phyloP scores from a whole-genome alignment of 202 grass and related monocot genomes.

The Carex sylvatica region DNA sequence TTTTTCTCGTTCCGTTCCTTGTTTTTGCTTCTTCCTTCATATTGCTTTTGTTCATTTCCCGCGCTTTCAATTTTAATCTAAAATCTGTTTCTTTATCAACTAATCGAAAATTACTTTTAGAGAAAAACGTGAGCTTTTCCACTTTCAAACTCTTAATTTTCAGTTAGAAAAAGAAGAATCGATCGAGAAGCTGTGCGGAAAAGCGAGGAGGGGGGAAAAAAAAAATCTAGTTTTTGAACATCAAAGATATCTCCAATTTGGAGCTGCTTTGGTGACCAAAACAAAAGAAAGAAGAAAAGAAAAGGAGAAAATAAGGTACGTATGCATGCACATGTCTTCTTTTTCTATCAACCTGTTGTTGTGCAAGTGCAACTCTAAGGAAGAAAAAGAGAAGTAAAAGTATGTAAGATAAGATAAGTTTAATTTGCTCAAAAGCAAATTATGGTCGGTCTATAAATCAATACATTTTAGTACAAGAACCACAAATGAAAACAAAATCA shows the following conservation, averaged over 20 bases:
- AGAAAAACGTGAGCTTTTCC: background rate
- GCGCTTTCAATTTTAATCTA: conserved; percentile 8
- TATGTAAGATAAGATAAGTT: background rate
- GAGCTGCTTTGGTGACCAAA: background rate
- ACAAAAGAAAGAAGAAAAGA: background rate
- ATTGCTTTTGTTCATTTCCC: background rate
- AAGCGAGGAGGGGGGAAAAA: background rate
- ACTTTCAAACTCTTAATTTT: conserved; percentile 6
- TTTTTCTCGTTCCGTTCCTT: background rate
- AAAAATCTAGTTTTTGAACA: background rate
- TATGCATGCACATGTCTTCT: background rate
- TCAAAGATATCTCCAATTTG: background rate
- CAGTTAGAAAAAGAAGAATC: background rate
- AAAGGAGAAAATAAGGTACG: conserved; percentile 21
- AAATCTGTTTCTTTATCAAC: background rate
- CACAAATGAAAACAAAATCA: background rate
- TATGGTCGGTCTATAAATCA: background rate
- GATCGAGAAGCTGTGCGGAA: background rate
- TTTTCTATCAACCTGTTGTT: background rate
- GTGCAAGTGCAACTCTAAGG: conserved; percentile 3
- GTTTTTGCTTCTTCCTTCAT: background rate
- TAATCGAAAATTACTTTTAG: background rate
- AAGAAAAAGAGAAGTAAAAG: background rate
- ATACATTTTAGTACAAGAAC: background rate
- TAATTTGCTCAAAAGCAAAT: background rate